Percentiles rank a stretch among this genome's conserved stretches.
Conservation (phyloP, 345 rosid genomes). For the Physaria fendleri region DNA sequence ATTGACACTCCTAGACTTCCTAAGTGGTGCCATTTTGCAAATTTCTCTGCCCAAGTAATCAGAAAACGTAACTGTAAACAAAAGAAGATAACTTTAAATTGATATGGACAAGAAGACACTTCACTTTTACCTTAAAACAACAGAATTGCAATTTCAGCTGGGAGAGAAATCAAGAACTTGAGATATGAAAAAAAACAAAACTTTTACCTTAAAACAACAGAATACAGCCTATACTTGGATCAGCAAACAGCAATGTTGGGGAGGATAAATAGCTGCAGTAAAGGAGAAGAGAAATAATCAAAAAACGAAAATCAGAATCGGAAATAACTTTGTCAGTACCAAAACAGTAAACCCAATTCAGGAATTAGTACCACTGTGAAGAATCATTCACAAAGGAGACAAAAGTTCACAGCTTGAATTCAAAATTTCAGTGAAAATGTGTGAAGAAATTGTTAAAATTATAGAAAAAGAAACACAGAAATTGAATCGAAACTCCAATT, state of each 20-base stretch:
- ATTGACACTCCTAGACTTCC: constrained; percentile 71
- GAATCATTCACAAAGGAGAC: not conserved
- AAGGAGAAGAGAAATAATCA: not conserved
- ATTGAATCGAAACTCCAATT: not conserved
- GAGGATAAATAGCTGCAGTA: constrained; percentile 6
- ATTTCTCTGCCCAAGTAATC: constrained; percentile 23
- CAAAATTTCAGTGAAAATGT: not conserved
- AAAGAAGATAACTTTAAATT: not conserved
- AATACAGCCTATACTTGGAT: too few species aligned
- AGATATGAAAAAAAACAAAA: too few species aligned
- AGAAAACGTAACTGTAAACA: not conserved
- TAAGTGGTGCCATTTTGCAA: constrained; percentile 58
- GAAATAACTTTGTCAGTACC: too few species aligned
- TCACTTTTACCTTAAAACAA: not conserved
- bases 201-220: too few species aligned
- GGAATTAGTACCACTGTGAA: not conserved
- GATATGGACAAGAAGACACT: not conserved
- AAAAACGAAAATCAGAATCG: not conserved
- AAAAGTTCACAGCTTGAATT: not conserved
- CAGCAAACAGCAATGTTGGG: constrained; percentile 12
- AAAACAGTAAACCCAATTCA: not conserved
- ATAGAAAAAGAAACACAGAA: not conserved
- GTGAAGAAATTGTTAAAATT: not conserved
- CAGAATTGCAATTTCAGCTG: not conserved
- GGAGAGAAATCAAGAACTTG: too few species aligned